Percentiles rank a stretch among this genome's conserved stretches.
These are phyloP conservation scores for Licmophora abbreviata DNA, from an alignment of 108 stramenopile species.

Conservation along the genomic window DNA sequence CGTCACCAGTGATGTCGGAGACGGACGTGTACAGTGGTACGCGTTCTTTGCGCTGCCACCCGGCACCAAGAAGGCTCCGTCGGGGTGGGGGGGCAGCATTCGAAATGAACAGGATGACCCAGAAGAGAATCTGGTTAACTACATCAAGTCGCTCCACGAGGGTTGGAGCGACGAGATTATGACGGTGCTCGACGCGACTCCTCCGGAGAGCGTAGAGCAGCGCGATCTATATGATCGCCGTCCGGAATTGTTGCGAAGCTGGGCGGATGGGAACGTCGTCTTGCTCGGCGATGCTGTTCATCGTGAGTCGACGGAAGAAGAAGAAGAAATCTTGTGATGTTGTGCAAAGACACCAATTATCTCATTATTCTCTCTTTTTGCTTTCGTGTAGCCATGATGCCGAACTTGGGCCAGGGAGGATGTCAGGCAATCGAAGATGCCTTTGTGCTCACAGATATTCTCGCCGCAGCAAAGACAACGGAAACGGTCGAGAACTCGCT, in stretches of 20 bases:
- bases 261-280: constrained; percentile 92
- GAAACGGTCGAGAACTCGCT: constrained; percentile 64
- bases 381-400: constrained; percentile 88
- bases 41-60: constrained; percentile 97
- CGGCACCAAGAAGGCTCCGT: constrained; percentile 84
- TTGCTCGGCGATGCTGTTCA: constrained; percentile 91
- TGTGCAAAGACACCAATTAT: background rate
- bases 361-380: background rate
- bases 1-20: constrained; percentile 94
- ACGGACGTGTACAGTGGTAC: constrained; percentile 97
- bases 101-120: constrained; percentile 60
- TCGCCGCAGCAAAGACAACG: constrained; percentile 66
- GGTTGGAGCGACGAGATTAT: constrained; percentile 93
- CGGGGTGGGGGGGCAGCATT: constrained; percentile 74
- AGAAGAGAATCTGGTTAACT: constrained; percentile 82
- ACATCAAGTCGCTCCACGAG: constrained; percentile 85
- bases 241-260: constrained; percentile 85
- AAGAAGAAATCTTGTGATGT: background rate
- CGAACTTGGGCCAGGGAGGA: constrained; percentile 94
- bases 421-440: constrained; percentile 97
- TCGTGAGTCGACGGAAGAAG: background rate
- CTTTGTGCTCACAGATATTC: constrained; percentile 81
- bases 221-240: constrained; percentile 92
- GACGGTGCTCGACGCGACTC: constrained; percentile 87
- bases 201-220: constrained; percentile 90